Percentiles rank a stretch among this genome's conserved stretches.
These are phyloP conservation scores for Insectozyma bohioensis DNA, from an alignment of 1,139 yeast species.

Conservation along the genomic window DNA sequence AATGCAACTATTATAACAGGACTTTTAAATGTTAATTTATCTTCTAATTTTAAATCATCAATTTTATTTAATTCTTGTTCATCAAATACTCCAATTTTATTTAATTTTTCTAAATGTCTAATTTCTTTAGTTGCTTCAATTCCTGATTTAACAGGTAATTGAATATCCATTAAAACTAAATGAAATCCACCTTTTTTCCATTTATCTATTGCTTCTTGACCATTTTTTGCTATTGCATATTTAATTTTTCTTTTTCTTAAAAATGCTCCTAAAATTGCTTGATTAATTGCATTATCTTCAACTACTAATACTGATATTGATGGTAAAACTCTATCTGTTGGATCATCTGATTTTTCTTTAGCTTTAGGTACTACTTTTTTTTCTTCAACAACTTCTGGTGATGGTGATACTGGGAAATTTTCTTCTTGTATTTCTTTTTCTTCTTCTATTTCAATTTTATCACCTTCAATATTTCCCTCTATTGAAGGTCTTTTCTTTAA, in stretches of 20 bases:
- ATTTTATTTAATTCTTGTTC: constrained; percentile 35
- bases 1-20: constrained; percentile 96
- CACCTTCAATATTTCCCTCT: constrained; percentile 21
- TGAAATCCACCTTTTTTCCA: constrained; percentile 44
- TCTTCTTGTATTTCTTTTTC: constrained; percentile 1
- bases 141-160: constrained; percentile 56
- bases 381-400: constrained; percentile 2
- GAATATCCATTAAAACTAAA: constrained; percentile 54
- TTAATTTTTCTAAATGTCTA: constrained; percentile 74
- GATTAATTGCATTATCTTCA: constrained; percentile 94
- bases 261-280: constrained; percentile 90
- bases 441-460: background rate
- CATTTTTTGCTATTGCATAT: constrained; percentile 67
- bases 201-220: constrained; percentile 47
- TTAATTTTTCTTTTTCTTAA: constrained; percentile 82
- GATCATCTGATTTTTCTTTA: constrained; percentile 12
- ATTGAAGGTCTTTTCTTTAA: constrained; percentile 27
- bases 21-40: constrained; percentile 63
- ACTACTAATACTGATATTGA: constrained; percentile 89
- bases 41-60: constrained; percentile 29
- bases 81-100: constrained; percentile 80
- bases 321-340: constrained; percentile 57
- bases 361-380: background rate
- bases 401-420: constrained; percentile 4
- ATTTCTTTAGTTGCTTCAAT: constrained; percentile 45